These are phyloP conservation scores for Mortierella alpina DNA, from an alignment of 192 early-diverging fungal genomes.

Conservation along the genomic window DNA sequence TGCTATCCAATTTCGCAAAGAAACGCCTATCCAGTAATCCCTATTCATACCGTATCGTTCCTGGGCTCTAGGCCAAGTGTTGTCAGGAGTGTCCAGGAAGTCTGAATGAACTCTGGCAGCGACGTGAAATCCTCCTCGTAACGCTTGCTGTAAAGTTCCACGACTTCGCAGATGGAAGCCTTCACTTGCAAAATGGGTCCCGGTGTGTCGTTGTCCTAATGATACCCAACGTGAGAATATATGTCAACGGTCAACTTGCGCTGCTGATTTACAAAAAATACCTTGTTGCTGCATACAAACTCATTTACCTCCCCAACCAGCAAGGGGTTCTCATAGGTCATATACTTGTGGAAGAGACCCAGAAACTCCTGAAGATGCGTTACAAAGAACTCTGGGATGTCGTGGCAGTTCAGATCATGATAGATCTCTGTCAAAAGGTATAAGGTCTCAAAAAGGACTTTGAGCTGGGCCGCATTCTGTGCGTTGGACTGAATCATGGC, in stretches of 20 bases:
- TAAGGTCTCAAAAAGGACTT: conserved; percentile 79
- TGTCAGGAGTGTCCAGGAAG: conserved; percentile 89
- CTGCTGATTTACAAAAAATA: not conserved
- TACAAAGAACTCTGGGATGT: conserved; percentile 97
- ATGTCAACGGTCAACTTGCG: not conserved
- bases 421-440: conserved; percentile 89
- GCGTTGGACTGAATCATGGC: conserved; percentile 76
- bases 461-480: conserved; percentile 70
- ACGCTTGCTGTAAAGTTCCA: conserved; percentile 88
- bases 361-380: conserved; percentile 89
- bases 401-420: conserved; percentile 95
- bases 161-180: conserved; percentile 92
- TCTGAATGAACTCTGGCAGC: conserved; percentile 86
- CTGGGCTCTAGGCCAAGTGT: conserved; percentile 75
- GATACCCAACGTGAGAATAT: not conserved
- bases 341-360: conserved; percentile 88
- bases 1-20: not conserved
- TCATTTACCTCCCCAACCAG: conserved; percentile 68
- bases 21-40: not conserved
- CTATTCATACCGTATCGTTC: conserved; percentile 77
- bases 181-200: conserved; percentile 90
- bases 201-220: conserved; percentile 86
- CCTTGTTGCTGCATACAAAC: not conserved
- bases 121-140: conserved; percentile 92
- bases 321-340: conserved; percentile 81